These are phyloP conservation scores for Anthostomella pinea DNA, from an alignment of 2,329 filamentous ascomycete species.

Conservation along the genomic window DNA sequence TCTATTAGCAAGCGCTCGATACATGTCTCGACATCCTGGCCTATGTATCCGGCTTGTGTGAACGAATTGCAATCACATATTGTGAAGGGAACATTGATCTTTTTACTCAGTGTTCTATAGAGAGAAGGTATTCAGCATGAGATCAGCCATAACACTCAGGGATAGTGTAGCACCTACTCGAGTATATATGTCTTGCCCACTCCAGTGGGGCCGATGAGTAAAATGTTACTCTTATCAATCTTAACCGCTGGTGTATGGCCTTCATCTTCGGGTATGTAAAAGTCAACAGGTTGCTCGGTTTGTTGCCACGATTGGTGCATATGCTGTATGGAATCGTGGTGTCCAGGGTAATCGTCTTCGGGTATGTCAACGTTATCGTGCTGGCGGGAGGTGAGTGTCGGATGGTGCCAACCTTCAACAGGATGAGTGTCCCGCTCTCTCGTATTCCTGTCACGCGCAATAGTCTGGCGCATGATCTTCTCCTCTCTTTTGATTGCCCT, in stretches of 20 bases:
- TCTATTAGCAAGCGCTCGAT: slow-evolving; percentile 88
- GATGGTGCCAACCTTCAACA: slow-evolving; percentile 64
- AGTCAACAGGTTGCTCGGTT: slow-evolving; percentile 37
- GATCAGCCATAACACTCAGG: slow-evolving; percentile 1
- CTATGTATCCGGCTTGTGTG: slow-evolving; percentile 95
- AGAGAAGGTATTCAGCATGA: slow-evolving; percentile 13
- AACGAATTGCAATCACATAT: slow-evolving; percentile 96
- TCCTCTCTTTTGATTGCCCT: slow-evolving; percentile 55
- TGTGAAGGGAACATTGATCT: slow-evolving; percentile 91
- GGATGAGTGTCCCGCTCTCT: slow-evolving; percentile 64
- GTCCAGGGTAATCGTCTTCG: slow-evolving; percentile 55
- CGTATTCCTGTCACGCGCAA: slow-evolving; percentile 63
- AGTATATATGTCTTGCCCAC: slow-evolving; percentile 96
- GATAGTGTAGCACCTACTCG: slow-evolving; percentile 46
- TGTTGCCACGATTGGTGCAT: slow-evolving; percentile 37
- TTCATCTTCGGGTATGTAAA: slow-evolving; percentile 49
- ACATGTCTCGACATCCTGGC: slow-evolving; percentile 94
- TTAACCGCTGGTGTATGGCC: slow-evolving; percentile 53
- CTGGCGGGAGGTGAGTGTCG: slow-evolving; percentile 15
- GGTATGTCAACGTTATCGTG: slow-evolving; percentile 34
- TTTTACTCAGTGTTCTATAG: slow-evolving; percentile 79
- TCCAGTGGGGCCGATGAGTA: slow-evolving; percentile 87
- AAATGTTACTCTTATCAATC: slow-evolving; percentile 92
- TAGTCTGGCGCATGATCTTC: slow-evolving; percentile 67
- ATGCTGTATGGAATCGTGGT: slow-evolving; percentile 45